These are phyloP conservation scores for Barnettozyma hawaiiensis DNA, from an alignment of 1,139 yeast genomes.

Conservation along the genomic window DNA sequence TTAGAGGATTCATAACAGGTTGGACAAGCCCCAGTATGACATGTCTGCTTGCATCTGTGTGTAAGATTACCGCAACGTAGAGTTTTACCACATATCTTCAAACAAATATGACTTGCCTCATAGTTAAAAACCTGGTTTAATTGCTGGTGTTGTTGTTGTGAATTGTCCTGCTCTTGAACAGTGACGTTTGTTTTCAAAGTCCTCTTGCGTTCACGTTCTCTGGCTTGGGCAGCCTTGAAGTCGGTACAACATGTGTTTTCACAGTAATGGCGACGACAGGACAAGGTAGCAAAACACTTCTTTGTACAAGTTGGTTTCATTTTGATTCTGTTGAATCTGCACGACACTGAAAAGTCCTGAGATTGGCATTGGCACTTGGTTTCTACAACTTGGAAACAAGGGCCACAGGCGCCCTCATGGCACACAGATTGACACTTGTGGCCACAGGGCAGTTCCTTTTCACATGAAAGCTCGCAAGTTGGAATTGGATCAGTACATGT, in stretches of 20 bases:
- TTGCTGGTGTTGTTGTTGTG: constrained; percentile 26
- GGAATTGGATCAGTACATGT: constrained; percentile 76
- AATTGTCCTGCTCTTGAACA: background rate
- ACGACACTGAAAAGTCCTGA: constrained; percentile 50
- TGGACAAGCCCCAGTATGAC: constrained; percentile 82
- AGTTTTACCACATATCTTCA: constrained; percentile 58
- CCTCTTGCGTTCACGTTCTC: constrained; percentile 57
- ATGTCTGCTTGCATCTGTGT: constrained; percentile 68
- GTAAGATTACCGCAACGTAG: constrained; percentile 55
- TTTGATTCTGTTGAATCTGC: constrained; percentile 49
- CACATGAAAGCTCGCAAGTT: constrained; percentile 62
- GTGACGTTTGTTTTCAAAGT: constrained; percentile 28
- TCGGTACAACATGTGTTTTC: constrained; percentile 61
- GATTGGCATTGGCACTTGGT: constrained; percentile 34
- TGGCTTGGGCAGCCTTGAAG: constrained; percentile 54
- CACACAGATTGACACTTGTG: constrained; percentile 65
- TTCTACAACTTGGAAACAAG: constrained; percentile 42
- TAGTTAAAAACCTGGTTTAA: constrained; percentile 46
- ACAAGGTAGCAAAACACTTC: constrained; percentile 69
- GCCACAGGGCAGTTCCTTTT: constrained; percentile 64
- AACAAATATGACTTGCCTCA: constrained; percentile 77
- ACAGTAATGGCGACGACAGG: constrained; percentile 81
- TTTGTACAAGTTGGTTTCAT: constrained; percentile 59
- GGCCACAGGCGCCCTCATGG: constrained; percentile 71
- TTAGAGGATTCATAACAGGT: constrained; percentile 80